phyloP scores from a whole-genome alignment of 768 basidiomycete genomes.

The Russula vinacea region DNA sequence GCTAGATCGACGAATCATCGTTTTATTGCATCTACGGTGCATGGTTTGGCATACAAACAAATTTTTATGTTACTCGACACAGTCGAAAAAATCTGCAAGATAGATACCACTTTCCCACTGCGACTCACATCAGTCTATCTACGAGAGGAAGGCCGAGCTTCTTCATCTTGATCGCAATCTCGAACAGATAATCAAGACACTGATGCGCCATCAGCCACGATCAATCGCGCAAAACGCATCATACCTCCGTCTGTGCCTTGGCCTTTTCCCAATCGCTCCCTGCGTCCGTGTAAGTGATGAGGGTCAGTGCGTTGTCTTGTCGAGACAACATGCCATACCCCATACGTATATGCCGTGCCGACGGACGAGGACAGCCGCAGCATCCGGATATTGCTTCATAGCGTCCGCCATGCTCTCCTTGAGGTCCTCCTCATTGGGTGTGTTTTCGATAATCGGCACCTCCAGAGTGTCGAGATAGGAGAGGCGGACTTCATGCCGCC shows the following conservation, averaged over 20 bases:
- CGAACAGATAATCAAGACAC: slow-evolving; percentile 90
- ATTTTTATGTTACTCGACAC: background rate
- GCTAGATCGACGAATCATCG: background rate
- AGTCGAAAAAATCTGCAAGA: background rate
- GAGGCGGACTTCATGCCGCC: slow-evolving; percentile 74
- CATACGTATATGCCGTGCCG: slow-evolving; percentile 83
- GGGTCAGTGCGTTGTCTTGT: background rate
- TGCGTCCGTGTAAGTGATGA: slow-evolving; percentile 29
- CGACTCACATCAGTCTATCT: slow-evolving; percentile 27
- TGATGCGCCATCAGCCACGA: slow-evolving; percentile 31
- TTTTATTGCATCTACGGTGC: background rate
- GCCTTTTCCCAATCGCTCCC: slow-evolving; percentile 80
- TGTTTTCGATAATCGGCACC: slow-evolving; percentile 88
- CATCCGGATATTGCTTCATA: slow-evolving; percentile 75
- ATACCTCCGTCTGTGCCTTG: slow-evolving; percentile 81
- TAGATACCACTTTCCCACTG: background rate
- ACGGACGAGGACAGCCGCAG: slow-evolving; percentile 72
- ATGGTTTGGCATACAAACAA: background rate
- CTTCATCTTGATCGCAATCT: slow-evolving; percentile 82
- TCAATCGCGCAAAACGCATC: background rate
- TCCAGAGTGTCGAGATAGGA: slow-evolving; percentile 84
- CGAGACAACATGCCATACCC: slow-evolving; percentile 48
- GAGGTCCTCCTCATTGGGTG: slow-evolving; percentile 85
- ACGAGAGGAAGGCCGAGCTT: slow-evolving; percentile 55
- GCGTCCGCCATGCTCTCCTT: slow-evolving; percentile 86